Percentiles rank a stretch among this genome's conserved stretches.
Conservation (phyloP, 1,284 basidiomycete species). For the Rhodotorula sp. region DNA sequence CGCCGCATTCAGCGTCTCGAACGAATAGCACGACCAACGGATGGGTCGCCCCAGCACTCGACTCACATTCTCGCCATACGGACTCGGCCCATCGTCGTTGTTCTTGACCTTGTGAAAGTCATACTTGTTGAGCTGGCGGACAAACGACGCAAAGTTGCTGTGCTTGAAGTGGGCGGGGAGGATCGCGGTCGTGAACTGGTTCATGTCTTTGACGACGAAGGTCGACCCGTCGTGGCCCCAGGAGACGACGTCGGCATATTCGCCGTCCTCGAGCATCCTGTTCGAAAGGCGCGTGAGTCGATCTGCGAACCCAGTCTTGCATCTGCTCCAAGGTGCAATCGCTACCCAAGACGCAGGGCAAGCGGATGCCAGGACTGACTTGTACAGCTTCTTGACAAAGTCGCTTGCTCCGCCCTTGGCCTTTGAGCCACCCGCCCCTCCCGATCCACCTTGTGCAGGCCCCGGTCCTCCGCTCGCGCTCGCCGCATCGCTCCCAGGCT, state of each 20-base stretch:
- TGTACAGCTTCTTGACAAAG: slow-evolving; percentile 95
- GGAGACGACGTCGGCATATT: slow-evolving; percentile 71
- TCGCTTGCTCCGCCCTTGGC: slow-evolving; percentile 53
- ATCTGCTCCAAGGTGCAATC: slow-evolving; percentile 4
- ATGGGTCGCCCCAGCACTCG: too few relatives aligned
- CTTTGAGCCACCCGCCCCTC: background rate
- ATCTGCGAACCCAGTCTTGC: too few relatives aligned
- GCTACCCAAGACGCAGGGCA: background rate
- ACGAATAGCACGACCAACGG: background rate
- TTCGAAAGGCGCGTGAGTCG: background rate
- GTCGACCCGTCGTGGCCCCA: slow-evolving; percentile 85
- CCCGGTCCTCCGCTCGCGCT: slow-evolving; percentile 7
- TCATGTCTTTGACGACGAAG: slow-evolving; percentile 97
- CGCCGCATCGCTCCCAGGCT: slow-evolving; percentile 18
- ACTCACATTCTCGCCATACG: slow-evolving; percentile 72
- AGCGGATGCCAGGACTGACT: slow-evolving; percentile 56
- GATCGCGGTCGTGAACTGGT: slow-evolving; percentile 91
- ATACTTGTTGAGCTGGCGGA: slow-evolving; percentile 95
- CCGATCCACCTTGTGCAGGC: background rate
- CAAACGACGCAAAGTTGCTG: slow-evolving; percentile 92
- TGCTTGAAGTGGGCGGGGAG: slow-evolving; percentile 95
- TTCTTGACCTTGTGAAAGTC: slow-evolving; percentile 86
- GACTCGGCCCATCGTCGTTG: slow-evolving; percentile 74
- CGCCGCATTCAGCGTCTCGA: background rate
- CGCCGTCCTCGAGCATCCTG: slow-evolving; percentile 82